These are phyloP conservation scores for Chlorella sp. DNA, from an alignment of 139 green algal genomes.

Conservation along the genomic window DNA sequence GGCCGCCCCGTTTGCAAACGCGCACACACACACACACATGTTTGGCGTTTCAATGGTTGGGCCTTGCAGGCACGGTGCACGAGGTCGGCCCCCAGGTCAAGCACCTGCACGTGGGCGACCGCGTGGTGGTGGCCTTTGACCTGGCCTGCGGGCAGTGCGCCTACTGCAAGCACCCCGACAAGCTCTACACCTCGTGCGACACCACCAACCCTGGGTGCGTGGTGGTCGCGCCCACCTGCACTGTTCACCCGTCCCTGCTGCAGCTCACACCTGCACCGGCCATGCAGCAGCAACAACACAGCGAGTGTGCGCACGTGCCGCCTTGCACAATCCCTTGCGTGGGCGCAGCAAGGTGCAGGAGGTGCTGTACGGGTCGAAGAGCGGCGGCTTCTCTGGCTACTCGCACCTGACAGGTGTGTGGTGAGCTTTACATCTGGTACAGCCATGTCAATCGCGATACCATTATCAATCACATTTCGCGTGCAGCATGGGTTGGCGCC, in stretches of 20 bases:
- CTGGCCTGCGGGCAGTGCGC: constrained; percentile 60
- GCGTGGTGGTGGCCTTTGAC: constrained; percentile 66
- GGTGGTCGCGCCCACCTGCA: not conserved
- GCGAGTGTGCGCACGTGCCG: not conserved
- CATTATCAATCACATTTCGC: too few relatives aligned
- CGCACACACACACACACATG: too few relatives aligned
- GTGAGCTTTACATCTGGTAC: too few relatives aligned
- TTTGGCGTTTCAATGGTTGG: too few relatives aligned
- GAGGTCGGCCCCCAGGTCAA: constrained; percentile 35
- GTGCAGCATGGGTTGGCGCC: too few relatives aligned
- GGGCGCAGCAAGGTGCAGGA: constrained; percentile 30
- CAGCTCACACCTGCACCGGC: not conserved
- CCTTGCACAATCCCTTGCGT: not conserved
- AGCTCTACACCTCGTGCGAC: constrained; percentile 44
- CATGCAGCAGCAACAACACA: constrained; percentile 12
- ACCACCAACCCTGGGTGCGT: constrained; percentile 38
- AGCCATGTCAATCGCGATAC: too few relatives aligned
- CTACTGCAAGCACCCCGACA: constrained; percentile 48
- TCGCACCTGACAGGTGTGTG: constrained; percentile 49
- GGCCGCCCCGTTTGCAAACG: too few relatives aligned
- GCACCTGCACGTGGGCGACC: constrained; percentile 35
- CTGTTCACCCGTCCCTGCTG: not conserved
- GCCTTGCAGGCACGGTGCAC: too few relatives aligned
- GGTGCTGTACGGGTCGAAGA: constrained; percentile 28
- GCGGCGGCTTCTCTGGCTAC: constrained; percentile 43